These are phyloP conservation scores for Pinus tabuliformis DNA, from an alignment of 75 land plant genomes.

Conservation along the genomic window DNA sequence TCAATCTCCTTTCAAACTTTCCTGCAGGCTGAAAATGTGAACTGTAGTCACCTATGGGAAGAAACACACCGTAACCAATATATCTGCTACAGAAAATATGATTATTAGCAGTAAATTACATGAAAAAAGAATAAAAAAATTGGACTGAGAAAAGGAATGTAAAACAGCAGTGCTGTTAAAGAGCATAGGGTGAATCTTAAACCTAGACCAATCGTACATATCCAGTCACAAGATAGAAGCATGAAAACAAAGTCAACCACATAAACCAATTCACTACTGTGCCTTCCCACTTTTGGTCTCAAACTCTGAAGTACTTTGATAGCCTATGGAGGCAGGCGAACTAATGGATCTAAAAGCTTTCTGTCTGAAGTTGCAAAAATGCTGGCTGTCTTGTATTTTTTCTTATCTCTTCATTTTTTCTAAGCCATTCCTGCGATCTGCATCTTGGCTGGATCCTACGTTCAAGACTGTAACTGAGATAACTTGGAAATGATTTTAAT, in stretches of 20 bases:
- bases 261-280: neutral
- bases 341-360: neutral
- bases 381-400: no score
- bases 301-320: neutral
- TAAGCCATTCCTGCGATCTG: neutral
- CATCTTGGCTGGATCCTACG: neutral
- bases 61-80: neutral
- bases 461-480: neutral
- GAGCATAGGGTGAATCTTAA: no score
- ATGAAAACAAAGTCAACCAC: neutral
- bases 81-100: neutral
- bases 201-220: no score
- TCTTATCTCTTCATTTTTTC: neutral
- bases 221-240: neutral
- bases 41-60: neutral
- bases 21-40: neutral
- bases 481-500: slow-evolving; percentile 26
- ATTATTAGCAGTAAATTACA: no score
- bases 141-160: no score
- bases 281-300: neutral
- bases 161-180: no score
- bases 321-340: neutral
- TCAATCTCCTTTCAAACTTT: neutral
- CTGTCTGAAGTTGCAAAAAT: neutral
- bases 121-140: no score